Base-by-base conservation (phyloP, 148 eudicot genomes). In the Cornus florida region DNA sequence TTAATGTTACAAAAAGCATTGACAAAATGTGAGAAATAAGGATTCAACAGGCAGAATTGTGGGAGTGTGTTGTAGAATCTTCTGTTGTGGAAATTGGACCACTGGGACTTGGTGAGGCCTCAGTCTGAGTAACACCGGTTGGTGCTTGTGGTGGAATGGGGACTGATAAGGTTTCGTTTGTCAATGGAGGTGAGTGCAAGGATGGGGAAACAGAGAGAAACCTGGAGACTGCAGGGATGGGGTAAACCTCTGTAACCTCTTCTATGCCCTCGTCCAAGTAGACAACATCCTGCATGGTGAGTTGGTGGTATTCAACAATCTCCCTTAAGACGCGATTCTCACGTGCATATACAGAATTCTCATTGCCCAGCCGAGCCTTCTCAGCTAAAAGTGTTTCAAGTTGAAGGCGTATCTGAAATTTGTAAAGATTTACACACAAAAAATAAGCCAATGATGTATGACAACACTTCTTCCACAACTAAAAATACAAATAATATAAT, bases 271-370 rank as follows among this genome's bases (percentile, higher is more conserved):
- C 97, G 43, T 95, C 99, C 72, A 95, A 71, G 84, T 92, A 95
- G 19, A 95, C 91, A 46, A 95, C 86, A 78, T 93, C 97, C 78
- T 95, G 99, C 99, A 93, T 93, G 62, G 99, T 93, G 46, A 95
- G 97, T 75, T 93, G 99, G 83, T 95, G 99, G 71, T 89, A 95
- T 81, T 95, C 98, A 32, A 95, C 99, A 80, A 95, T 92, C 86
- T 95, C 99, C 79, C 94, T 89, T 75, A 95, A 85, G 84, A 95
- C 89, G 41, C 97, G 90, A 70, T 95, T 95, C 87, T 95, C 99
- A 53, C 99, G 92, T 22, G 99, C 92, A 72, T 87, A 90, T 70
- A 92, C 78, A 0, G 99, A 91, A 81, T 95, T 95, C 75, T 95
- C 99, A 80, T 93, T 88, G 2, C 97, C 97, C 83, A 95, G 81